Evolutionary conservation across 2,329 filamentous ascomycete species (phyloP), one percentile per base, ranked within the genome.

Genomic region (Aspergillus tamarii): DNA sequence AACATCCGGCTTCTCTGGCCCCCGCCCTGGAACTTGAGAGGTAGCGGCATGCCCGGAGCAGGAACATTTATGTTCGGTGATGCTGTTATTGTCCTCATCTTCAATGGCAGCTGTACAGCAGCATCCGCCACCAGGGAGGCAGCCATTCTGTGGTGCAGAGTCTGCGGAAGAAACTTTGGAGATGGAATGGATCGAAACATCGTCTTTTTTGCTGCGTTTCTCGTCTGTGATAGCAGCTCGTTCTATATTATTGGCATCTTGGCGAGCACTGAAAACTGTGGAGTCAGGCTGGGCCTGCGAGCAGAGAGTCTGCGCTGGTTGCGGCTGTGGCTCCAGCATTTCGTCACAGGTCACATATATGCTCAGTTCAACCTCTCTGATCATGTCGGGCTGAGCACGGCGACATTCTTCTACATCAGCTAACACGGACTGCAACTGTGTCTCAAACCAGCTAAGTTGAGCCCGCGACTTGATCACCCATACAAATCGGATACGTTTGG

Each of bases 401-500:
- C 63, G 79, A 72, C 63, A 76, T 23, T 64, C 66, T 28, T 80
- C 70, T 41, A 84, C 78, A 52, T 85, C 82, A 3, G 74, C 68
- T 16, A 80, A 69, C 3, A 84, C 78, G 10, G 77, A 72, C 1
- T 81, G 78, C 1, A 89, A 76, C 67, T 87, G 82, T 3, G 75
- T 69, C 1, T 80, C 75, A 64, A 88, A 86, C 83, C 85, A 88
- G 16, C 74, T 77, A 3, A 87, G 71, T 54, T 86, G 83, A 1
- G 78, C 77, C 4, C 78, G 79, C n/a, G 82, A 81, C 69, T 85
- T 88, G 60, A 88, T 81, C 7, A 87, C 83, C 87, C 87, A 89
- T 11, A 87, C 77, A 64, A 87, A 87, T 1, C 82, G 82, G 34
- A 88, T 76, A 45, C 80, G 78, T 52, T 84, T 80, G 0, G 83